Evolutionary conservation across 371 early-diverging fungal genomes (phyloP).

Genomic region (Rhizomucor miehei): DNA sequence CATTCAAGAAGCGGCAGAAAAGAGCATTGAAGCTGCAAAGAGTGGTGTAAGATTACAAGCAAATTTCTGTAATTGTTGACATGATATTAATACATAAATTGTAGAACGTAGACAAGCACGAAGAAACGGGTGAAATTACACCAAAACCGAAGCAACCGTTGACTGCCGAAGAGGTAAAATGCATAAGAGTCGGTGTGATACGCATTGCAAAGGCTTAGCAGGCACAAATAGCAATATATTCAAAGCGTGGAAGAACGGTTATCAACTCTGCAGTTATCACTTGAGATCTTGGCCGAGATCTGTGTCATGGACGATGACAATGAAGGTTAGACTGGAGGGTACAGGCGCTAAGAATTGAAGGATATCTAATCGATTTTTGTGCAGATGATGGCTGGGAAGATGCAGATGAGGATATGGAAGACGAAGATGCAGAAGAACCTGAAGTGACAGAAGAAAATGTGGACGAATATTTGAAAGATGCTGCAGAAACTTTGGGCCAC

Average conservation of each 20-base stretch:
- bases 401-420: conserved; percentile 49
- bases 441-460: conserved; percentile 47
- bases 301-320: conserved; percentile 65
- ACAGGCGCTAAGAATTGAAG: neutral
- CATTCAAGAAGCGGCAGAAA: conserved; percentile 56
- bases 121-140: conserved; percentile 37
- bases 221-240: conserved; percentile 22
- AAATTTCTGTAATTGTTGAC: neutral
- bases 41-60: conserved; percentile 40
- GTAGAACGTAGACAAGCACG: conserved; percentile 37
- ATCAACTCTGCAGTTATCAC: conserved; percentile 65
- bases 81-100: neutral
- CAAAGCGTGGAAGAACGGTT: conserved; percentile 54
- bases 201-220: neutral
- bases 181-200: neutral
- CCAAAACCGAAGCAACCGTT: conserved; percentile 48
- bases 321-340: conserved; percentile 4
- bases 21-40: conserved; percentile 42
- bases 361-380: no score
- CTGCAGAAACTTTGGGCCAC: conserved; percentile 18
- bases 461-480: conserved; percentile 39
- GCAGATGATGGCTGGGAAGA: conserved; percentile 54
- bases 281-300: conserved; percentile 82
- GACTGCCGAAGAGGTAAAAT: conserved; percentile 45
- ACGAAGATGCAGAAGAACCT: conserved; percentile 52